Evolutionary conservation across 1,139 yeast species (phyloP).

Genomic region (Pichia sp.): DNA sequence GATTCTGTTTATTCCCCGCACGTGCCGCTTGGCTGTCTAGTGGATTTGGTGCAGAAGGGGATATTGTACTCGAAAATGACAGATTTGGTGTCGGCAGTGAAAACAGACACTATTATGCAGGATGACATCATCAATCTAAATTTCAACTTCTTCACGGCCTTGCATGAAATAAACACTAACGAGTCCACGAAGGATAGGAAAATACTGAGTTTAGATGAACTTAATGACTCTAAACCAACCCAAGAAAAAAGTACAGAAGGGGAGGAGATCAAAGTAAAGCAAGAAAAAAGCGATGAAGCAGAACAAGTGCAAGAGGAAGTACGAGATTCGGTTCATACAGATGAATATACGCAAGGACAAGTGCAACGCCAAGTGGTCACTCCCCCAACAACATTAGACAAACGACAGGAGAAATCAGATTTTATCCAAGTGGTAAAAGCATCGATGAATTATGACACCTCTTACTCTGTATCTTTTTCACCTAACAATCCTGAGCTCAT

Average conservation of each 20-base stretch:
- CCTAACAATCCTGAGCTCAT: constrained; percentile 34
- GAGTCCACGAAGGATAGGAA: constrained; percentile 16
- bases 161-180: constrained; percentile 21
- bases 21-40: constrained; percentile 71
- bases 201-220: constrained; percentile 4
- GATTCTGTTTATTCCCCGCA: constrained; percentile 48
- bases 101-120: constrained; percentile 17
- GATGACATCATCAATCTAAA: constrained; percentile 27
- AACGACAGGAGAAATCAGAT: constrained; percentile 7
- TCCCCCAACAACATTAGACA: constrained; percentile 1
- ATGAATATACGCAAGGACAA: background rate
- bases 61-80: constrained; percentile 63
- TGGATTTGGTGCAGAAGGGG: constrained; percentile 80
- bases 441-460: constrained; percentile 31
- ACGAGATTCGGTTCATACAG: background rate
- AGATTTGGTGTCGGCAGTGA: constrained; percentile 33
- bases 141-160: constrained; percentile 30
- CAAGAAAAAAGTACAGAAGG: background rate
- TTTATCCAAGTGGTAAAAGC: constrained; percentile 30
- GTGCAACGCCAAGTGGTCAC: constrained; percentile 9
- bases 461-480: constrained; percentile 38
- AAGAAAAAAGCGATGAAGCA: background rate
- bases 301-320: background rate
- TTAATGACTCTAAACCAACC: background rate
- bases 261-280: background rate